Percentiles rank a stretch among this genome's conserved stretches.
Evolutionary conservation across 176 grass and related monocot species (phyloP).

Genomic region (Stipa capillata): DNA sequence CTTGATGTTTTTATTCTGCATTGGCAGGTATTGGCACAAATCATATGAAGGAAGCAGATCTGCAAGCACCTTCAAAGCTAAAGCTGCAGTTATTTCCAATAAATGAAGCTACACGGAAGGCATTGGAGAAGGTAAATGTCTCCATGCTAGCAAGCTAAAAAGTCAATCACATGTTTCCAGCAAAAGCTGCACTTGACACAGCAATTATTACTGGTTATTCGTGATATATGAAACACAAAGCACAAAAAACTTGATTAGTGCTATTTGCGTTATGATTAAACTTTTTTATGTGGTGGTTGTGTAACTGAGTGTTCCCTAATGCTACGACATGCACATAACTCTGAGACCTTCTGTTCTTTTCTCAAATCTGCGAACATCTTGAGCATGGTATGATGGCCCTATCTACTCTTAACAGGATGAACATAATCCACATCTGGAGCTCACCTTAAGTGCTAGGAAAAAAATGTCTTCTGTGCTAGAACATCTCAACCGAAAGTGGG

Average conservation of each 20-base stretch:
- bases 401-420: constrained; percentile 59
- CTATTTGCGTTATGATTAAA: not conserved
- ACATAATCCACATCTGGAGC: constrained; percentile 93
- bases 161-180: not conserved
- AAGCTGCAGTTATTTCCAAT: constrained; percentile 97
- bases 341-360: constrained; percentile 18
- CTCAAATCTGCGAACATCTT: constrained; percentile 13
- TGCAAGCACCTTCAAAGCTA: constrained; percentile 53
- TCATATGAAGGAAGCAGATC: constrained; percentile 45
- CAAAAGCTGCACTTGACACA: not conserved
- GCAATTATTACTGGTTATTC: constrained; percentile 3
- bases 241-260: not conserved
- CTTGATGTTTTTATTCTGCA: constrained; percentile 23
- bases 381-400: constrained; percentile 5
- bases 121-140: constrained; percentile 84
- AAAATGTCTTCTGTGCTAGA: constrained; percentile 96
- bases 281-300: constrained; percentile 10
- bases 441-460: constrained; percentile 91
- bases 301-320: not conserved
- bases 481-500: constrained; percentile 94
- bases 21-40: constrained; percentile 44
- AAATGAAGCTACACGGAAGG: constrained; percentile 82
- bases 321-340: not conserved
- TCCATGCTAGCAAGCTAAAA: constrained; percentile 13
- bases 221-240: constrained; percentile 2